Percentiles rank a stretch among this genome's conserved stretches.
Evolutionary conservation across 257 asterid species (phyloP).

Genomic region (Cynanchum wilfordii): DNA sequence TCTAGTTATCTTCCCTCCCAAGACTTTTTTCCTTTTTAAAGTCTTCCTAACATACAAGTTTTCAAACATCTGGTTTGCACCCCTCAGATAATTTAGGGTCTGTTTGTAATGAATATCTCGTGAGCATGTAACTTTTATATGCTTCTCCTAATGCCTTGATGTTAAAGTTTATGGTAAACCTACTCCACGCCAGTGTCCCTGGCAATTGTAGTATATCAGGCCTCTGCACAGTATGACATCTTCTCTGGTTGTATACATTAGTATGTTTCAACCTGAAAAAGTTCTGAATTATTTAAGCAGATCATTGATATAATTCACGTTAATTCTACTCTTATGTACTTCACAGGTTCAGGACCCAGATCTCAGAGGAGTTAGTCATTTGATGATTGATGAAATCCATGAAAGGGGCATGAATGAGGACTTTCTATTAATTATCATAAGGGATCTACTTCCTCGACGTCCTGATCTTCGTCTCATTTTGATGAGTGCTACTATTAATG

Average conservation of each 20-base stretch:
- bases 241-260: neutral
- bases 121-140: no score
- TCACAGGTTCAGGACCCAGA: slow-evolving; percentile 72
- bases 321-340: slow-evolving; percentile 17
- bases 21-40: neutral
- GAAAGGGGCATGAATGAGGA: slow-evolving; percentile 99
- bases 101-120: neutral
- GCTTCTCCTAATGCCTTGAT: neutral
- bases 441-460: slow-evolving; percentile 89
- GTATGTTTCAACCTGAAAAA: slow-evolving; percentile 1
- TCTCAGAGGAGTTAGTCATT: slow-evolving; percentile 77
- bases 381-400: slow-evolving; percentile 95
- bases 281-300: neutral
- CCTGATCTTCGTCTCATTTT: slow-evolving; percentile 84
- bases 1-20: neutral
- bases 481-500: slow-evolving; percentile 98
- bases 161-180: neutral
- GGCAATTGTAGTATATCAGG: neutral
- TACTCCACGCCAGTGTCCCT: neutral
- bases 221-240: neutral
- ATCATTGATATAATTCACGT: neutral
- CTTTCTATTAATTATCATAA: slow-evolving; percentile 75
- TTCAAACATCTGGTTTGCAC: neutral
- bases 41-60: no score
- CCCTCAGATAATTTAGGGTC: neutral